These are phyloP conservation scores for Plectosphaerella sp. DNA, from an alignment of 2,329 filamentous ascomycete species.

Conservation along the genomic window DNA sequence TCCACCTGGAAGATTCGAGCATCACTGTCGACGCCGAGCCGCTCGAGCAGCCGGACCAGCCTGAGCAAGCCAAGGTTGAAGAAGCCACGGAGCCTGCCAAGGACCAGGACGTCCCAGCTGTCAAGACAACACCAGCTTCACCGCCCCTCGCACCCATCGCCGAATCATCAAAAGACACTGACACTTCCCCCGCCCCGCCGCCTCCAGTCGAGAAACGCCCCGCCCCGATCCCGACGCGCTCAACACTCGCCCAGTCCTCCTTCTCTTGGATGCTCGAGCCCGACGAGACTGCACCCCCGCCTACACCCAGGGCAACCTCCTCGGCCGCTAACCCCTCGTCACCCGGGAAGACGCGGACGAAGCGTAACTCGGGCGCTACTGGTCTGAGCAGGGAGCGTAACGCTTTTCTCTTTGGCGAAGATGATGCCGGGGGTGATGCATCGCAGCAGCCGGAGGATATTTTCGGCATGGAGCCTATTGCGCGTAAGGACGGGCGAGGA, in stretches of 20 bases:
- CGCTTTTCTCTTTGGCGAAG: slow-evolving; percentile 57
- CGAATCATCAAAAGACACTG: neutral
- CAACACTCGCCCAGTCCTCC: slow-evolving; percentile 66
- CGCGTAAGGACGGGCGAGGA: neutral
- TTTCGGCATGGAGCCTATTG: slow-evolving; percentile 50
- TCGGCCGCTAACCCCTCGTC: slow-evolving; percentile 2
- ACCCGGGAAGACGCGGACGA: slow-evolving; percentile 21
- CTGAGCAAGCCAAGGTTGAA: neutral
- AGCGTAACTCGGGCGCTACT: slow-evolving; percentile 27
- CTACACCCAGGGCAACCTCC: slow-evolving; percentile 20
- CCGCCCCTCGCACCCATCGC: neutral
- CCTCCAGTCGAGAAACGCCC: slow-evolving; percentile 12
- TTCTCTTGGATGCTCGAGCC: slow-evolving; percentile 77
- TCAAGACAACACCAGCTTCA: neutral
- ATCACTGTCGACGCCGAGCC: slow-evolving; percentile 34
- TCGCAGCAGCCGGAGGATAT: slow-evolving; percentile 42
- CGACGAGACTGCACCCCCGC: slow-evolving; percentile 31
- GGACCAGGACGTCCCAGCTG: neutral
- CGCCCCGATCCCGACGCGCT: slow-evolving; percentile 53
- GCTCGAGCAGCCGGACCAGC: neutral
- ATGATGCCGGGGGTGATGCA: slow-evolving; percentile 24
- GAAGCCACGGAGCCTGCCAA: neutral
- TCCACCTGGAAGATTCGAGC: slow-evolving; percentile 54
- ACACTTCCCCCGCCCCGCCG: slow-evolving; percentile 3
- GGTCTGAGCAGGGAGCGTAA: slow-evolving; percentile 49